Percentiles rank a stretch among this genome's conserved stretches.
phyloP scores from a whole-genome alignment of 768 basidiomycete species.

The Myochromella boudieri region DNA sequence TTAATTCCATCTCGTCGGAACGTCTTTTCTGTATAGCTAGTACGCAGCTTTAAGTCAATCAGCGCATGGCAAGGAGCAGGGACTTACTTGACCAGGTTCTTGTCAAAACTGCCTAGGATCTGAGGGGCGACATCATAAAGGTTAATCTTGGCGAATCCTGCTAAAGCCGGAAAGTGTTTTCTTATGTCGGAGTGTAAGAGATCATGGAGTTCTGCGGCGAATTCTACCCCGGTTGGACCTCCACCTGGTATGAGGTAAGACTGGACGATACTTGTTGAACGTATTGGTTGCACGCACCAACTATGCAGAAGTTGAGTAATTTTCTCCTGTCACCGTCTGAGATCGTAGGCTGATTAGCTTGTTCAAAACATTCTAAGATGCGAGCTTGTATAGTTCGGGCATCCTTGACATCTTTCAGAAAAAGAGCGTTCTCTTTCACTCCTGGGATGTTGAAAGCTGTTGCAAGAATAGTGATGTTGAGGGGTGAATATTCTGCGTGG shows the following conservation, averaged over 20 bases:
- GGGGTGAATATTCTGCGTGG: neutral
- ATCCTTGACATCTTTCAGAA: constrained; percentile 79
- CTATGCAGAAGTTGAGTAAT: constrained; percentile 83
- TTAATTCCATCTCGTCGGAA: constrained; percentile 75
- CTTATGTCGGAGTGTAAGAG: constrained; percentile 66
- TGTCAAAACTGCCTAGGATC: constrained; percentile 77
- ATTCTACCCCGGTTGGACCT: constrained; percentile 80
- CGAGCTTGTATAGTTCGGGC: constrained; percentile 69
- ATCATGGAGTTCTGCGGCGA: constrained; percentile 81
- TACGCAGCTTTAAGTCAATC: neutral
- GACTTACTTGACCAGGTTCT: constrained; percentile 55
- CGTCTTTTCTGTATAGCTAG: constrained; percentile 66
- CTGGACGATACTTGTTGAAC: no score
- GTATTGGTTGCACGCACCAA: constrained; percentile 47
- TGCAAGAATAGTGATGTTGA: constrained; percentile 5
- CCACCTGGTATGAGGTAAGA: constrained; percentile 62
- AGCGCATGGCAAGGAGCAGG: neutral
- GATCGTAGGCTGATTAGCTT: constrained; percentile 78
- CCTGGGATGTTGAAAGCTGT: constrained; percentile 71
- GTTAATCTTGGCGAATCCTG: constrained; percentile 66
- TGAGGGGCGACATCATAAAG: constrained; percentile 80
- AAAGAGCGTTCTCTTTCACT: constrained; percentile 79
- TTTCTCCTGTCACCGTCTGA: constrained; percentile 73
- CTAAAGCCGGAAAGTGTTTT: constrained; percentile 61
- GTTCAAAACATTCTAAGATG: constrained; percentile 87